A percentile compares a stretch with the other conserved stretches of the same genome.
These are phyloP conservation scores for Datisca glomerata DNA, from an alignment of 306 rosid species.

Conservation along the genomic window DNA sequence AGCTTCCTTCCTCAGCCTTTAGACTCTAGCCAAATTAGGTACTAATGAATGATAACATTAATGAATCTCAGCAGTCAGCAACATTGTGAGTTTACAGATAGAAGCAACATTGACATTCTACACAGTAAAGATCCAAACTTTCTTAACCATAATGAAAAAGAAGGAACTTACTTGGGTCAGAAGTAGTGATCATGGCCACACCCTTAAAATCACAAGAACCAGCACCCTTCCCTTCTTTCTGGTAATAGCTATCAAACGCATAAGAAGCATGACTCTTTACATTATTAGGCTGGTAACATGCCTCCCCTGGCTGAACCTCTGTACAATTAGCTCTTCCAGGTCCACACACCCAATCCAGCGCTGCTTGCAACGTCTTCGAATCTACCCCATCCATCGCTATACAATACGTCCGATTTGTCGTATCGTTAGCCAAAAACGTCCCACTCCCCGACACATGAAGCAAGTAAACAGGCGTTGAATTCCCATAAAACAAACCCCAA, in stretches of 20 bases:
- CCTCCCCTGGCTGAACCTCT: slow-evolving; percentile 77
- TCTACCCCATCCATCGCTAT: slow-evolving; percentile 56
- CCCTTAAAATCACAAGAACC: slow-evolving; percentile 88
- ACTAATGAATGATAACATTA: no score
- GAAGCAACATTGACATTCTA: no score
- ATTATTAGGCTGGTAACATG: slow-evolving; percentile 61
- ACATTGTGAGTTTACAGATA: no score
- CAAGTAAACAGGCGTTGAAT: slow-evolving; percentile 55
- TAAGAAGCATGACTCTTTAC: slow-evolving; percentile 75
- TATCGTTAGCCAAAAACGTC: slow-evolving; percentile 61
- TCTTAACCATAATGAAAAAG: not conserved
- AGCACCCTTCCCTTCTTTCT: slow-evolving; percentile 40
- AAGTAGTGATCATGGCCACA: slow-evolving; percentile 70
- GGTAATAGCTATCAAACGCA: slow-evolving; percentile 90
- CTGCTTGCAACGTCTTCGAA: slow-evolving; percentile 59
- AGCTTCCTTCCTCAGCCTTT: no score
- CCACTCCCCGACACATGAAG: slow-evolving; percentile 71
- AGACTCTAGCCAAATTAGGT: no score
- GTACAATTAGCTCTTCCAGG: slow-evolving; percentile 73
- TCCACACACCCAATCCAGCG: slow-evolving; percentile 91
- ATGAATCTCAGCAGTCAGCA: no score
- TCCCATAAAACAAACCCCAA: slow-evolving; percentile 76
- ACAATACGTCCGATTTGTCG: slow-evolving; percentile 64
- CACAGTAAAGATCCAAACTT: not conserved
- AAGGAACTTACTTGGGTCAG: slow-evolving; percentile 61